Base-by-base conservation (phyloP, 1,284 basidiomycete species). In the Thelephora terrestris region DNA sequence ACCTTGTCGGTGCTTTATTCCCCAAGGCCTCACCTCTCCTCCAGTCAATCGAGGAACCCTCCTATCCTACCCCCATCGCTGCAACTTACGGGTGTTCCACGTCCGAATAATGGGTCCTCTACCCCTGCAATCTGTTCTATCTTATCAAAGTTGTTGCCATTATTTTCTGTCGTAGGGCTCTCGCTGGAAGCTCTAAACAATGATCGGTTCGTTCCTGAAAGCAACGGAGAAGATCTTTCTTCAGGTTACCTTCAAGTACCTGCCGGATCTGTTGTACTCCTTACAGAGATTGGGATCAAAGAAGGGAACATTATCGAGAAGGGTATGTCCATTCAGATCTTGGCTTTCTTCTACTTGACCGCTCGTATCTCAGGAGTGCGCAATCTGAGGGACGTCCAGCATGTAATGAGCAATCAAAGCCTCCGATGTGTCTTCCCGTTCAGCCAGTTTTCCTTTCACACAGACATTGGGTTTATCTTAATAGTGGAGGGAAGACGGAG, bases 371-470 rank as follows among this genome's bases (percentile, higher is more conserved):
- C 52, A 81, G 86, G 88, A 3, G 60, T 92, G 4, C 62, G 66
- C 50, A 93, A 91, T 56, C 64, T 92, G 29, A 75, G 69, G 39
- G 74, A 80, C 0, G 64, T 86, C n/a, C 83, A 89, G 52, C 75
- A 81, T 44, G 73, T 79, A 49, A 77, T 92, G 59, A 69, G 69
- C 37, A 66, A 69, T 14, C 89, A 91, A 58, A 82, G 78, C 2
- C 65, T 92, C n/a, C 70, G 79, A 10, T 93, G 92, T 61, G 64
- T 74, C 27, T 93, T 92, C 62, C 90, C 91, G 0, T 93, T 78
- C 64, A 85, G 80, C 57, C 69, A 61, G 49, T 91, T 86, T 59
- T 69, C 77, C 10, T 89, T 93, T 58, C 74, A 82, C 24, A 89
- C 86, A 1, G 87, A 91, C 56, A 67, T 89, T 18, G 70, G 65